Evolutionary conservation across 352 stramenopile genomes (phyloP).

Genomic region (Phytophthora litchii): DNA sequence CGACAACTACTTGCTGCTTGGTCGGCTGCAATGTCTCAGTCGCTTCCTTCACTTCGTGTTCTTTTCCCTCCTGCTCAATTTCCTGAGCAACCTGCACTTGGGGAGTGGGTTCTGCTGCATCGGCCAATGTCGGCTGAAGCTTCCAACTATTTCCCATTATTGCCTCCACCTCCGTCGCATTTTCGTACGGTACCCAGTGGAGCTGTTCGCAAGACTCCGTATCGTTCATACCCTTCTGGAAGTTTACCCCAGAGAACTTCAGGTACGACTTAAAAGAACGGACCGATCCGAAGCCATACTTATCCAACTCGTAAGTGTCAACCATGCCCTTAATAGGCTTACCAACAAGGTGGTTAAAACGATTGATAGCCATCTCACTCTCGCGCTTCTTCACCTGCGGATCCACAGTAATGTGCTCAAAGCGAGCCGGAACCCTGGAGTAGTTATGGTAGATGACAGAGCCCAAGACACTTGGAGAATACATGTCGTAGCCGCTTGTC

Average conservation of each 20-base stretch:
- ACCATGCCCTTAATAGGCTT: conserved; percentile 64
- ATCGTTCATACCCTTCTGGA: conserved; percentile 56
- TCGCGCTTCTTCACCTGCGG: conserved; percentile 46
- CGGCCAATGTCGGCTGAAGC: conserved; percentile 19
- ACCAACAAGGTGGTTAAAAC: conserved; percentile 61
- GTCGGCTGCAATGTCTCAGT: conserved; percentile 21
- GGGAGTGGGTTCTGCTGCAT: conserved; percentile 14
- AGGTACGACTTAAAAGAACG: conserved; percentile 67
- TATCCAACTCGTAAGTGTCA: conserved; percentile 65
- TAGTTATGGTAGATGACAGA: conserved; percentile 84
- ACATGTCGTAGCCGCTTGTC: conserved; percentile 76
- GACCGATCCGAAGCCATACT: conserved; percentile 58
- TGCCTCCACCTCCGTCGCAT: conserved; percentile 56
- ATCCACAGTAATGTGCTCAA: conserved; percentile 63
- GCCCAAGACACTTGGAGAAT: conserved; percentile 60
- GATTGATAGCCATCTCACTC: conserved; percentile 60
- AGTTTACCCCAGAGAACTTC: conserved; percentile 62
- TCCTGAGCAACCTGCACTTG: conserved; percentile 26
- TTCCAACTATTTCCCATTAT: conserved; percentile 60
- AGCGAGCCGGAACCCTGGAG: conserved; percentile 66
- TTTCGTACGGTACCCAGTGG: conserved; percentile 73
- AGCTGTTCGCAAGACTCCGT: conserved; percentile 65
- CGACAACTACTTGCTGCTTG: conserved; percentile 22
- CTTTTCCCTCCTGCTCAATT: conserved; percentile 16
- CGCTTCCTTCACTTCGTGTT: not conserved